Percentiles rank a stretch among this genome's conserved stretches.
Evolutionary conservation across 2,329 filamentous ascomycete species (phyloP).

Genomic region (Aspergillaceae sp.): DNA sequence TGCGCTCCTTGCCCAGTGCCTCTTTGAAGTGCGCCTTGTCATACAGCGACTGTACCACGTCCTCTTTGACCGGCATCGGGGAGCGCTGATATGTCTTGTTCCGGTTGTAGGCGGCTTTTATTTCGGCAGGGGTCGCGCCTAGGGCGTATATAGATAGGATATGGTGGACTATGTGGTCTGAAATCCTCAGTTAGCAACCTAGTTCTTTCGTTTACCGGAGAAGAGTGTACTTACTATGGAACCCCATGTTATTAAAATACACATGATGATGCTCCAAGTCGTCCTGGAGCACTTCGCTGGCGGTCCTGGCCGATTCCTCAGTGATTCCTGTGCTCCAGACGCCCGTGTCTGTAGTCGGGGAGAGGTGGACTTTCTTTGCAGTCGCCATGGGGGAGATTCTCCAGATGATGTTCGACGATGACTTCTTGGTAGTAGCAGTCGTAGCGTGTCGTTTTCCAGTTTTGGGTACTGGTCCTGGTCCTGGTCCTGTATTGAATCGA

Average conservation of each 20-base stretch:
- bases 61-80: slow-evolving; percentile 38
- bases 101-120: slow-evolving; percentile 56
- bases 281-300: slow-evolving; percentile 62
- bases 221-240: slow-evolving; percentile 48
- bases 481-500: too few species aligned
- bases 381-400: slow-evolving; percentile 39
- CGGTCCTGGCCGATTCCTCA: slow-evolving; percentile 52
- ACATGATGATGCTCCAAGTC: slow-evolving; percentile 68
- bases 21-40: slow-evolving; percentile 49
- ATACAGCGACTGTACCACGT: slow-evolving; percentile 48
- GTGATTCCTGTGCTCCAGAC: slow-evolving; percentile 42
- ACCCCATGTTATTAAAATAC: slow-evolving; percentile 67
- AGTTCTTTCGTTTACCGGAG: neutral
- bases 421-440: neutral
- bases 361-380: slow-evolving; percentile 39
- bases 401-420: neutral
- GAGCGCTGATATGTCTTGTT: slow-evolving; percentile 61
- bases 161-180: slow-evolving; percentile 70
- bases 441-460: neutral
- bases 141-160: slow-evolving; percentile 69
- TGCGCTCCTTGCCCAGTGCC: slow-evolving; percentile 54
- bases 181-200: slow-evolving; percentile 2
- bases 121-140: slow-evolving; percentile 51
- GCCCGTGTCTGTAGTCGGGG: slow-evolving; percentile 32
- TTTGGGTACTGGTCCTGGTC: too few species aligned